A percentile compares a stretch with the other conserved stretches of the same genome.
Conservation (phyloP, 345 rosid species). For the Trapa bicornis region DNA sequence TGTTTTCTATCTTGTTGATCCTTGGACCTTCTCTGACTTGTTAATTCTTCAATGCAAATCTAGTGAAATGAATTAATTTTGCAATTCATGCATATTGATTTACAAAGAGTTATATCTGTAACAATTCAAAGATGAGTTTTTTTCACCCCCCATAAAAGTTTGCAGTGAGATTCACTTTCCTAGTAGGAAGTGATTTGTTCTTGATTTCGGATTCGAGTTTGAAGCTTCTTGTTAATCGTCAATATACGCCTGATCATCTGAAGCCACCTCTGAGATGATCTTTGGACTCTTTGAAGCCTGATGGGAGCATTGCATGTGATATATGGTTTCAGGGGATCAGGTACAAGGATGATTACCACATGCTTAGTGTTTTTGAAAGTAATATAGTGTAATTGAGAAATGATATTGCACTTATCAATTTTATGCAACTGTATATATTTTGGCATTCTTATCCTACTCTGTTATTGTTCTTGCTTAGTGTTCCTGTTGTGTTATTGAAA, state of each 20-base stretch:
- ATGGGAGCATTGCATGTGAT: conserved; percentile 79
- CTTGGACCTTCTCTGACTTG: neutral
- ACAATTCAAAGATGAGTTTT: neutral
- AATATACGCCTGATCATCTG: conserved; percentile 9
- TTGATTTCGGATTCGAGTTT: neutral
- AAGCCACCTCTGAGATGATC: conserved; percentile 79
- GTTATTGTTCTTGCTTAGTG: neutral
- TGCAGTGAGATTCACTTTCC: neutral
- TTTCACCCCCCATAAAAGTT: neutral
- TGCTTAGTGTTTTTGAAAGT: conserved; percentile 3
- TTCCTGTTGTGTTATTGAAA: neutral
- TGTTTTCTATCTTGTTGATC: neutral
- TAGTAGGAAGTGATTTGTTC: neutral
- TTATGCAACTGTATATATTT: neutral
- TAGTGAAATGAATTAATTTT: neutral
- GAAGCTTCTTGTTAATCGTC: neutral
- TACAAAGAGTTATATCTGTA: neutral
- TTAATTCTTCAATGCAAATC: neutral
- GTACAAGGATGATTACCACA: conserved; percentile 30
- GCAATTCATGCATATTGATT: neutral
- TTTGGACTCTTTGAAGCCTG: conserved; percentile 86
- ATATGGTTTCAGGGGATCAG: conserved; percentile 73
- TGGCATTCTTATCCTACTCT: neutral
- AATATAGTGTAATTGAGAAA: neutral
- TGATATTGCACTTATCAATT: neutral